These are phyloP conservation scores for Rhipidocladum racemiflorum DNA, from an alignment of 176 grass and related monocot species.

Conservation along the genomic window DNA sequence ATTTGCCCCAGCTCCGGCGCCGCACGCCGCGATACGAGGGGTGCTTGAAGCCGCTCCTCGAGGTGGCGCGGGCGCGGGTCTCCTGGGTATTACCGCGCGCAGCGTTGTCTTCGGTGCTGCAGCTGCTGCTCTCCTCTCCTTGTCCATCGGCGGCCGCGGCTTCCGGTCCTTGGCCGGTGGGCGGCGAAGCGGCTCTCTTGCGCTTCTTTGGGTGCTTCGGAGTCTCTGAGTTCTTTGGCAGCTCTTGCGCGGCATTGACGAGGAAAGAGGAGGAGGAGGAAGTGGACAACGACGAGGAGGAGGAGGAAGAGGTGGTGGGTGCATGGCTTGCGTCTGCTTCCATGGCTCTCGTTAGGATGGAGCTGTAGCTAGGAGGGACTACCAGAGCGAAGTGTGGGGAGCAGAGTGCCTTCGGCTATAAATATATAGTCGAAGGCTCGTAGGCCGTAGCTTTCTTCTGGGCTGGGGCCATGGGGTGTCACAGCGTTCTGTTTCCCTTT, in stretches of 20 bases:
- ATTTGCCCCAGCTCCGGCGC: conserved; percentile 80
- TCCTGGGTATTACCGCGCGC: background rate
- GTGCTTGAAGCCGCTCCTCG: conserved; percentile 48
- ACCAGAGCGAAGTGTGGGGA: conserved; percentile 3
- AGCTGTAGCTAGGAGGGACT: background rate
- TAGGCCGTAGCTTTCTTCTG: too few relatives aligned
- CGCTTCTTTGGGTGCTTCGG: conserved; percentile 34
- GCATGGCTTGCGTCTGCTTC: conserved; percentile 40
- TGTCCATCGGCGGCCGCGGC: background rate
- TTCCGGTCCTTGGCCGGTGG: background rate
- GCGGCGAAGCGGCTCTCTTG: conserved; percentile 33
- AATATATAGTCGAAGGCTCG: background rate
- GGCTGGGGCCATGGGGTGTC: background rate
- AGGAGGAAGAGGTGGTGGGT: conserved; percentile 42
- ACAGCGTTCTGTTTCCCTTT: background rate
- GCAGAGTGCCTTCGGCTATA: conserved; percentile 15
- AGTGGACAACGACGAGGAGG: conserved; percentile 13
- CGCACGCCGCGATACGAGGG: conserved; percentile 62
- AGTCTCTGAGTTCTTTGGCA: conserved; percentile 24
- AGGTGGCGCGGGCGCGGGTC: background rate
- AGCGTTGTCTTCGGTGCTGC: conserved; percentile 22
- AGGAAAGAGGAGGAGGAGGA: conserved; percentile 22
- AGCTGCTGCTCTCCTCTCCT: conserved; percentile 46
- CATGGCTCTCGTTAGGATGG: conserved; percentile 32
- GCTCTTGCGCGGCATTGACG: conserved; percentile 9